Percentiles rank a stretch among this genome's conserved stretches.
These are phyloP conservation scores for Phytophthora fragariae DNA, from an alignment of 352 stramenopile genomes.

Conservation along the genomic window DNA sequence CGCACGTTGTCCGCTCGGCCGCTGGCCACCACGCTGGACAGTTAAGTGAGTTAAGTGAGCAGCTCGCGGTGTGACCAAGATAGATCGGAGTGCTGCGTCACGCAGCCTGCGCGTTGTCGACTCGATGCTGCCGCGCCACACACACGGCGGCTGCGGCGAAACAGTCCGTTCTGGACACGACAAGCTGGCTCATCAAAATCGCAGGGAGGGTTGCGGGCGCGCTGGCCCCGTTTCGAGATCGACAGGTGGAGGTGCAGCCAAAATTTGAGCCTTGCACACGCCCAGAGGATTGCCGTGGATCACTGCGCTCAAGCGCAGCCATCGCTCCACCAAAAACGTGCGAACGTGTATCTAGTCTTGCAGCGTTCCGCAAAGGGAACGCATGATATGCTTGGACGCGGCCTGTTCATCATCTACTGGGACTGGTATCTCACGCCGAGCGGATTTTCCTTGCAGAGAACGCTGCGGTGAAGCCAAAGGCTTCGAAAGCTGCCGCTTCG, in stretches of 20 bases:
- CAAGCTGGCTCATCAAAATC: not conserved
- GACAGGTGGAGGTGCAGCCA: not conserved
- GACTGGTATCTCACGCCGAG: conserved; percentile 14
- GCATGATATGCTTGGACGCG: conserved; percentile 22
- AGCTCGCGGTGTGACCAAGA: conserved; percentile 2
- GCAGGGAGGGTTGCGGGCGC: conserved; percentile 3
- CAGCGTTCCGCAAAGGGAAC: not conserved
- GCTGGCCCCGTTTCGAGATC: not conserved
- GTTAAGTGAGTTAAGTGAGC: conserved; percentile 6
- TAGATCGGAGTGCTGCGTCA: not conserved
- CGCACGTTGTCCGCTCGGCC: not conserved
- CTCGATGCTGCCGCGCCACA: not conserved
- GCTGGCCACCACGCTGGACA: not conserved
- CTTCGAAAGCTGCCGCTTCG: not conserved
- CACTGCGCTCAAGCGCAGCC: conserved; percentile 4
- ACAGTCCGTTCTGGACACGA: conserved; percentile 23
- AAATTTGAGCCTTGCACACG: conserved; percentile 13
- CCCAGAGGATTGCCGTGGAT: conserved; percentile 1
- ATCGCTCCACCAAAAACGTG: conserved; percentile 18
- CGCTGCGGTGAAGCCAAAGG: not conserved
- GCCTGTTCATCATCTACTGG: not conserved
- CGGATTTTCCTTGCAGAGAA: conserved; percentile 10
- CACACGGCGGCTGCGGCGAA: conserved; percentile 17
- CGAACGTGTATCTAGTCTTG: not conserved
- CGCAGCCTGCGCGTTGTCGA: not conserved